Evolutionary conservation across 148 eudicot genomes (phyloP).

Genomic region (Silene latifolia): DNA sequence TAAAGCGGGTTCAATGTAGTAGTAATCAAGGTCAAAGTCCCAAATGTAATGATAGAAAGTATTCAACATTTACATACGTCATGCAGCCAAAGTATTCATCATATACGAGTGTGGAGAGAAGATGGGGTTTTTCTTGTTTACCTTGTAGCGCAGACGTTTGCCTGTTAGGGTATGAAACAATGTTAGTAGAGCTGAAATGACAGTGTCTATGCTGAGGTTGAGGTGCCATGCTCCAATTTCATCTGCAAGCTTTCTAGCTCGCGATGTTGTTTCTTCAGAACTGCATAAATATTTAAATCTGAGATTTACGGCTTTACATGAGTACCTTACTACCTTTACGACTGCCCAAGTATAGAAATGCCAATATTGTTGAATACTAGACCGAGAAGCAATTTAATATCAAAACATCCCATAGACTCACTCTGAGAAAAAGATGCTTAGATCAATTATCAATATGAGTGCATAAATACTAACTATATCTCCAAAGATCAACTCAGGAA

Average conservation of each 20-base stretch:
- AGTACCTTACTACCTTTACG: background rate
- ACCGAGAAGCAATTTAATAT: background rate
- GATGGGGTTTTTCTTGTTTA: constrained; percentile 19
- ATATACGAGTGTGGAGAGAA: background rate
- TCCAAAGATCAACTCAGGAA: background rate
- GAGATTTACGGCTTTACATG: background rate
- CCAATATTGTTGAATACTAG: background rate
- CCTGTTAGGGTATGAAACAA: constrained; percentile 87
- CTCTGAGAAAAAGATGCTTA: background rate
- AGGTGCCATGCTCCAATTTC: constrained; percentile 98
- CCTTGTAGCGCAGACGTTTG: constrained; percentile 87
- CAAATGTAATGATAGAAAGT: constrained; percentile 1
- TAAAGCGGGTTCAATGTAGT: background rate
- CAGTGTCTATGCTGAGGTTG: constrained; percentile 75
- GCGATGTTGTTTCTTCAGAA: constrained; percentile 70
- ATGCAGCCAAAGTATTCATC: background rate
- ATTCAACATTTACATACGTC: background rate
- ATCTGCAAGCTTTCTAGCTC: constrained; percentile 75
- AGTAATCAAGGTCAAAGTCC: background rate
- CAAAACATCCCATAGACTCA: background rate
- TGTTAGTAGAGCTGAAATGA: constrained; percentile 71
- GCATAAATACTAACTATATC: background rate
- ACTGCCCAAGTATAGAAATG: background rate
- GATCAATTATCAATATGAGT: background rate
- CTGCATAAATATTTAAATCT: constrained; percentile 33